A percentile compares a stretch with the other conserved stretches of the same genome.
phyloP scores from a whole-genome alignment of 75 land plant species.

The Sequoia sempervirens region DNA sequence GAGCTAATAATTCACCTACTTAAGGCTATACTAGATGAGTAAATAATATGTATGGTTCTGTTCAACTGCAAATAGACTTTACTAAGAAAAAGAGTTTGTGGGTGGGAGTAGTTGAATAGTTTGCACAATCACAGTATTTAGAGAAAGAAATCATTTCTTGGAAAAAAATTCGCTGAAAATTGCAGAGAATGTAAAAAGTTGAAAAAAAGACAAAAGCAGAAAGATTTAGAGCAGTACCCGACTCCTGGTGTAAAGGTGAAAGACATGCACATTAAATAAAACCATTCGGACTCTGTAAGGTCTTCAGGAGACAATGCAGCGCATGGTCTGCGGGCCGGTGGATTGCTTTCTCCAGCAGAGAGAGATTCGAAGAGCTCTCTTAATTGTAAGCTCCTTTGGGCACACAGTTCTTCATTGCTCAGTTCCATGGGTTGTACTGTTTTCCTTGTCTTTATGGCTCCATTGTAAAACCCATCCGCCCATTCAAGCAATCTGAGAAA shows the following conservation, averaged over 20 bases:
- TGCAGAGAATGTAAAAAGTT: background rate
- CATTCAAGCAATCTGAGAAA: slow-evolving; percentile 58
- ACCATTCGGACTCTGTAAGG: slow-evolving; percentile 90
- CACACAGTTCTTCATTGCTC: slow-evolving; percentile 59
- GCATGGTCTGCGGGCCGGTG: slow-evolving; percentile 45
- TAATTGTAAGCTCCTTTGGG: slow-evolving; percentile 77
- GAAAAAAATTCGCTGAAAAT: background rate
- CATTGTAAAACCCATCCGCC: slow-evolving; percentile 89
- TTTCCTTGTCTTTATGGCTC: slow-evolving; percentile 81
- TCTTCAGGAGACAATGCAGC: slow-evolving; percentile 85
- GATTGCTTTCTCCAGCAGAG: slow-evolving; percentile 51
- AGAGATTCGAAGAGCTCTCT: slow-evolving; percentile 72
- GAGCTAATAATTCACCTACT: no score
- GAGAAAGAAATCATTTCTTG: background rate
- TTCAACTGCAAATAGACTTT: no score
- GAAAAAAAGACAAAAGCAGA: background rate
- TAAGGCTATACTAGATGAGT: no score
- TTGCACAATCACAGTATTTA: no score
- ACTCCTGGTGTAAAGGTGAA: slow-evolving; percentile 68
- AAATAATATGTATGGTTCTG: no score
- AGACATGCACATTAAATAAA: slow-evolving; percentile 82
- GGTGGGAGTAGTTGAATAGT: background rate
- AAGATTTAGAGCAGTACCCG: slow-evolving; percentile 41
- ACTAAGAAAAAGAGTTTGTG: background rate
- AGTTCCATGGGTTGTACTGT: slow-evolving; percentile 72